These are phyloP conservation scores for Suillus placidus DNA, from an alignment of 768 basidiomycete species.

Conservation along the genomic window DNA sequence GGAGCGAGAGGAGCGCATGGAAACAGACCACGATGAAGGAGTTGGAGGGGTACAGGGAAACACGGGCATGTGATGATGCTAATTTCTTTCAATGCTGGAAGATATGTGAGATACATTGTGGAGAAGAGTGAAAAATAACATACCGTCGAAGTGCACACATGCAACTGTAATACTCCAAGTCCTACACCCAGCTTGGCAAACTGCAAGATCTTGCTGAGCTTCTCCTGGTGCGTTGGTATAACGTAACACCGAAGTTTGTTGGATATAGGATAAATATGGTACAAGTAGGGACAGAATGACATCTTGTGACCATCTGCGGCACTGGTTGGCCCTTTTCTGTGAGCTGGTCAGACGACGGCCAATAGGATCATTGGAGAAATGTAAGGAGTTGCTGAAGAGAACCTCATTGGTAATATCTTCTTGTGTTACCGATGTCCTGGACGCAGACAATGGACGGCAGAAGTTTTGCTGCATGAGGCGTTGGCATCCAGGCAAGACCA, in stretches of 20 bases:
- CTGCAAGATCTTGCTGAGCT: background rate
- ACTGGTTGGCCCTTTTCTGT: conserved; percentile 8
- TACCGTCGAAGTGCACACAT: conserved; percentile 2
- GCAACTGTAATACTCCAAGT: background rate
- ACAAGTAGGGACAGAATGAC: background rate
- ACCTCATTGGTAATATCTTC: background rate
- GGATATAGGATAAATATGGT: conserved; percentile 1
- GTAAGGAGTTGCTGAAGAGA: background rate
- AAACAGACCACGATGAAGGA: conserved; percentile 25
- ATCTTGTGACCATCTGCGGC: background rate
- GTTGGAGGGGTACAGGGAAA: conserved; percentile 23
- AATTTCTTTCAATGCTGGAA: conserved; percentile 13
- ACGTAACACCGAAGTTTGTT: background rate
- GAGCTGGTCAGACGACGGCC: background rate
- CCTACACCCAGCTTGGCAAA: background rate
- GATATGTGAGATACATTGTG: background rate
- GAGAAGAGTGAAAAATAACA: background rate
- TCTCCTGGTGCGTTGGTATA: background rate
- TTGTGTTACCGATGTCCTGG: background rate
- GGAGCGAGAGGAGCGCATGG: conserved; percentile 28
- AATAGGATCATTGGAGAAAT: background rate
- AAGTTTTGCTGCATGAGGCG: background rate
- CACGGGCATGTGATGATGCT: conserved; percentile 15
- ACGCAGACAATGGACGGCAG: background rate
- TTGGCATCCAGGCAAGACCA: conserved; percentile 1